Conservation (phyloP, 164 flowering plant genomes). For the Kalanchoe fedtschenkoi region DNA sequence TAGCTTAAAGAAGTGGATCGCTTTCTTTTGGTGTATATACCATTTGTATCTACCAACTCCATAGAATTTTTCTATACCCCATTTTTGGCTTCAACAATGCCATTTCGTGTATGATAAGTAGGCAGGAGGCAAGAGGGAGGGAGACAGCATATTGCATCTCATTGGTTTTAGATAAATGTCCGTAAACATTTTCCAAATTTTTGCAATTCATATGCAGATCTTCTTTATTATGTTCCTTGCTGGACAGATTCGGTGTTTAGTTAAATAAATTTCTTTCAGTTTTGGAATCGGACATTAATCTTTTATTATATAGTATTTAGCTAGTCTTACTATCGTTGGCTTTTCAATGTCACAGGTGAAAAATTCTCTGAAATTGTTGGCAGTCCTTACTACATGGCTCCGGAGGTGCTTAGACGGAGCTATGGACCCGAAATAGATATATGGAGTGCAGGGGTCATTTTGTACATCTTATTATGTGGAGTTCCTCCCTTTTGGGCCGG, state of each 20-base stretch:
- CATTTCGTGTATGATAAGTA: background rate
- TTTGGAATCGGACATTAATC: background rate
- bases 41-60: too few species aligned
- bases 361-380: constrained; percentile 88
- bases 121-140: background rate
- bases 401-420: constrained; percentile 90
- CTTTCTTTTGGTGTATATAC: too few species aligned
- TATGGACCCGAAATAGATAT: constrained; percentile 90
- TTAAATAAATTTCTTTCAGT: background rate
- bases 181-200: too few species aligned
- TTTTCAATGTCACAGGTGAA: constrained; percentile 30
- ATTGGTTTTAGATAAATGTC: too few species aligned
- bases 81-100: background rate
- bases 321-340: background rate
- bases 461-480: constrained; percentile 76
- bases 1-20: background rate
- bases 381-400: constrained; percentile 99
- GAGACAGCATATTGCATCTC: too few species aligned
- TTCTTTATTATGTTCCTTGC: background rate
- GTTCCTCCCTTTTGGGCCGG: constrained; percentile 97
- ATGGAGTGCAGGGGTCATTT: constrained; percentile 85
- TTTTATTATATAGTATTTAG: constrained; percentile 3
- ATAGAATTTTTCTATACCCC: too few species aligned
- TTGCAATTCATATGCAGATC: background rate
- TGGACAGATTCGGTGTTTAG: too few species aligned